Conservation (phyloP, 306 rosid genomes). For the Nissolia schottii region DNA sequence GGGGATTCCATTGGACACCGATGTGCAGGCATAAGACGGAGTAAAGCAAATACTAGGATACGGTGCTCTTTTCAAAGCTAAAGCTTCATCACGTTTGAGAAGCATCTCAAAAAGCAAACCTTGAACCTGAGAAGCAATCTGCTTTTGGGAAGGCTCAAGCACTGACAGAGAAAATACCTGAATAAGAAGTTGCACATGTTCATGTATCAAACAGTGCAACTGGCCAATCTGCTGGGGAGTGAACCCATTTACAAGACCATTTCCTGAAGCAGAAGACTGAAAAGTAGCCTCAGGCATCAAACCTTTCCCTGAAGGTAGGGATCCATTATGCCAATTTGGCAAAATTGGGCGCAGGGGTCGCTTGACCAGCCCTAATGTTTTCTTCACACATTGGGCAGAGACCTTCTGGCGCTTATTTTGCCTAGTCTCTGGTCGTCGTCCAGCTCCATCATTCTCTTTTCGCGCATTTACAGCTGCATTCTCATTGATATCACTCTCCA, state of each 20-base stretch:
- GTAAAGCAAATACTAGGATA: constrained; percentile 73
- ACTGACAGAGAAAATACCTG: constrained; percentile 79
- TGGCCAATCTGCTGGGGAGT: constrained; percentile 78
- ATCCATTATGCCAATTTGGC: constrained; percentile 58
- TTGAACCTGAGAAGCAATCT: constrained; percentile 77
- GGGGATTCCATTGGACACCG: constrained; percentile 46
- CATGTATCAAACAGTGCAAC: constrained; percentile 74
- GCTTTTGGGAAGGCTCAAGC: constrained; percentile 70
- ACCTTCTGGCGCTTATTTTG: constrained; percentile 60
- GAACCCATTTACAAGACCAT: constrained; percentile 68
- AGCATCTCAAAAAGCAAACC: constrained; percentile 77
- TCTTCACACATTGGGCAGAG: constrained; percentile 45
- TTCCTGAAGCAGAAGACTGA: constrained; percentile 44
- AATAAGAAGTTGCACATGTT: constrained; percentile 90
- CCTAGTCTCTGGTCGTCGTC: constrained; percentile 82
- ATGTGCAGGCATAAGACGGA: constrained; percentile 38
- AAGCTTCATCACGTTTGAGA: constrained; percentile 57
- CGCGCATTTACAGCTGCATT: constrained; percentile 27
- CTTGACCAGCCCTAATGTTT: constrained; percentile 45
- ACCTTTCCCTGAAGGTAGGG: constrained; percentile 40
- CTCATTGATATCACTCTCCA: constrained; percentile 80
- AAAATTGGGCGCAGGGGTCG: constrained; percentile 82
- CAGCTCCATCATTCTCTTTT: constrained; percentile 50
- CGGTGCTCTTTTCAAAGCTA: constrained; percentile 52
- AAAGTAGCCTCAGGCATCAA: constrained; percentile 44